Evolutionary conservation across 2,329 filamentous ascomycete genomes (phyloP), one percentile per base, ranked within the genome.

Genomic region (Diaporthe citri): DNA sequence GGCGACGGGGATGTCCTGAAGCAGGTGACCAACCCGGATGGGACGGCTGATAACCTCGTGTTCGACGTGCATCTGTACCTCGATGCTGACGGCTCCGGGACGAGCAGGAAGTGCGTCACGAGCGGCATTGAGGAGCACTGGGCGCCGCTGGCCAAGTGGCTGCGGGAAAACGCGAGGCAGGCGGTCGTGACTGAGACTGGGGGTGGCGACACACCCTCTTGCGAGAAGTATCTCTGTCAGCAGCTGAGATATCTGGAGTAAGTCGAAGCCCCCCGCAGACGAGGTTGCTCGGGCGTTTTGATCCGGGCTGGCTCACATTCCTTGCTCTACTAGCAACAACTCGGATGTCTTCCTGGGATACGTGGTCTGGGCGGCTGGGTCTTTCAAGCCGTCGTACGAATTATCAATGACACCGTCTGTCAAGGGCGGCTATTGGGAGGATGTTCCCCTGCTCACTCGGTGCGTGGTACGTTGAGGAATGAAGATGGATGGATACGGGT

Each of bases 41-140:
- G 89, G 2, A 84, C 83, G n/a, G 89, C 84, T 3, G 86, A 87
- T 67, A 87, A 87, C 62, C 81, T 93, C 20, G 82, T 90, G n/a
- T 84, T 91, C 48, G 90, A 91, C 75, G 83, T 91, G 17, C 90
- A 91, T 80, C 88, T 91, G 80, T 92, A 92, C 79, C 85, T 92
- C 9, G 90, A 92, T 77, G 84, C 82, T n/a, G 87, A 91, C 81
- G 88, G 89, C 81, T 88, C 87, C 13, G 90, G 90, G 46, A 88
- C 86, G 0, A 82, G 88, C 76, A 77, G 81, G 6, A 82, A 87
- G 71, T 92, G 90, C 80, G 86, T 86, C 3, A 89, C 86, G 3
- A 85, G 91, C 76, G 84, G 84, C 74, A 79, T 83, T 71, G 77
- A 77, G 73, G 74, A 64, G 20, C 77, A 80, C 6, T 85, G 84